Evolutionary conservation across 805 yeast species (phyloP).

Genomic region (Ogataea trehalophila): DNA sequence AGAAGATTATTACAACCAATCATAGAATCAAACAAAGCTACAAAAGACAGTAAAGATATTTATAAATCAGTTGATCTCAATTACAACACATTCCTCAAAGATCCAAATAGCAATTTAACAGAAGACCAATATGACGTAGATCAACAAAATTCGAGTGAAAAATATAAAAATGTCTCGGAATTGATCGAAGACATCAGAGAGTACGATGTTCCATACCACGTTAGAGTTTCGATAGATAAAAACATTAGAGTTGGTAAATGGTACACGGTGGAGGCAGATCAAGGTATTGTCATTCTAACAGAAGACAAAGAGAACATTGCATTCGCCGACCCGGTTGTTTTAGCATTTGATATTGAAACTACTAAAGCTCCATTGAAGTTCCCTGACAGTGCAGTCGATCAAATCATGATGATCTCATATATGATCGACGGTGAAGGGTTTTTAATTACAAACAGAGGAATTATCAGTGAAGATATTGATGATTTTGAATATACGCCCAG

Average conservation of each 20-base stretch:
- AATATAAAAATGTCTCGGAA: slow-evolving; percentile 50
- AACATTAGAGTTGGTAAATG: slow-evolving; percentile 91
- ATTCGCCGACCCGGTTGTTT: slow-evolving; percentile 94
- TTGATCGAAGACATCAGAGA: slow-evolving; percentile 79
- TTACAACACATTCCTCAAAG: slow-evolving; percentile 27
- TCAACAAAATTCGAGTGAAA: slow-evolving; percentile 3
- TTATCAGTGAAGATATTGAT: slow-evolving; percentile 89
- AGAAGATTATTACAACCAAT: slow-evolving; percentile 67
- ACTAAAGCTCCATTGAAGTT: slow-evolving; percentile 94
- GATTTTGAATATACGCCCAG: slow-evolving; percentile 97
- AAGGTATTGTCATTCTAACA: slow-evolving; percentile 47
- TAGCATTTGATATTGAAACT: slow-evolving; percentile 97
- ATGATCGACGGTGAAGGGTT: slow-evolving; percentile 99
- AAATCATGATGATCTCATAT: slow-evolving; percentile 97
- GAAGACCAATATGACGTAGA: slow-evolving; percentile 27
- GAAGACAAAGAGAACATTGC: slow-evolving; percentile 75
- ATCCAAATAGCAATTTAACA: slow-evolving; percentile 24
- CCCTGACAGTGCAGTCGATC: slow-evolving; percentile 88
- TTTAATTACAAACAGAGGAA: slow-evolving; percentile 89
- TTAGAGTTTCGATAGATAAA: slow-evolving; percentile 89
- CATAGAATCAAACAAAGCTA: slow-evolving; percentile 58
- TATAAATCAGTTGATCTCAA: slow-evolving; percentile 53
- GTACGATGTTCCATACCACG: slow-evolving; percentile 95
- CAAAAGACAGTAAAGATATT: slow-evolving; percentile 59
- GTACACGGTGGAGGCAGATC: slow-evolving; percentile 73